These are phyloP conservation scores for Raffaelea arxii DNA, from an alignment of 2,329 filamentous ascomycete genomes.

Conservation along the genomic window DNA sequence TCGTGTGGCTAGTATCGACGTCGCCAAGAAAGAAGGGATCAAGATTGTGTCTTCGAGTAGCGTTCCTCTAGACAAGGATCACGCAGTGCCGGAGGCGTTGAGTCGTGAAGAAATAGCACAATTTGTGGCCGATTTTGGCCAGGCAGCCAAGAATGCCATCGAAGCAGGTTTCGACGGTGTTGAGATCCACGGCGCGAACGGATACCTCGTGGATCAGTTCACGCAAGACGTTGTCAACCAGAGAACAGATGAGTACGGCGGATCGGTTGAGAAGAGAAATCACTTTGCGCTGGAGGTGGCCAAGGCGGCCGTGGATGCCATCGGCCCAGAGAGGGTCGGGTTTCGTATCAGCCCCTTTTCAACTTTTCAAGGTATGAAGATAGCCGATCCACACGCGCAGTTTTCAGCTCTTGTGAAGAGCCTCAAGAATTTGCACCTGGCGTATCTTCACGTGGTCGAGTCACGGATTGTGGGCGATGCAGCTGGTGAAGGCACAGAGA, in stretches of 20 bases:
- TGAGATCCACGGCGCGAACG: slow-evolving; percentile 61
- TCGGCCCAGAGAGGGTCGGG: slow-evolving; percentile 37
- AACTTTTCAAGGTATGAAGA: slow-evolving; percentile 47
- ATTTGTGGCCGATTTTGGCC: slow-evolving; percentile 51
- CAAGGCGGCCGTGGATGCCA: slow-evolving; percentile 29
- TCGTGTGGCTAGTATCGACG: too few species aligned
- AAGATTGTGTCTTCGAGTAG: too few species aligned
- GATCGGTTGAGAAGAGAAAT: slow-evolving; percentile 14
- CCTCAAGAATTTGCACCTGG: slow-evolving; percentile 36
- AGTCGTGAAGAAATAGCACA: too few species aligned
- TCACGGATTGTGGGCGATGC: too few species aligned
- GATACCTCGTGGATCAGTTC: slow-evolving; percentile 29
- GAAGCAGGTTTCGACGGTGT: slow-evolving; percentile 58
- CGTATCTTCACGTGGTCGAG: slow-evolving; percentile 50
- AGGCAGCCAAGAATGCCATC: slow-evolving; percentile 43
- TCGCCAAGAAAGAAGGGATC: too few species aligned
- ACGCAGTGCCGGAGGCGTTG: too few species aligned
- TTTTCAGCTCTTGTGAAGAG: slow-evolving; percentile 31
- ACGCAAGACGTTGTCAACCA: slow-evolving; percentile 9
- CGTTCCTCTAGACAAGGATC: too few species aligned
- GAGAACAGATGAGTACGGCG: slow-evolving; percentile 12
- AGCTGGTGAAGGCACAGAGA: too few species aligned
- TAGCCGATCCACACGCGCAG: slow-evolving; percentile 46
- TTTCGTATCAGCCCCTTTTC: slow-evolving; percentile 47
- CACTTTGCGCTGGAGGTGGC: slow-evolving; percentile 16